Base-by-base conservation (phyloP, 2,329 filamentous ascomycete species). In the Trichoderma breve region DNA sequence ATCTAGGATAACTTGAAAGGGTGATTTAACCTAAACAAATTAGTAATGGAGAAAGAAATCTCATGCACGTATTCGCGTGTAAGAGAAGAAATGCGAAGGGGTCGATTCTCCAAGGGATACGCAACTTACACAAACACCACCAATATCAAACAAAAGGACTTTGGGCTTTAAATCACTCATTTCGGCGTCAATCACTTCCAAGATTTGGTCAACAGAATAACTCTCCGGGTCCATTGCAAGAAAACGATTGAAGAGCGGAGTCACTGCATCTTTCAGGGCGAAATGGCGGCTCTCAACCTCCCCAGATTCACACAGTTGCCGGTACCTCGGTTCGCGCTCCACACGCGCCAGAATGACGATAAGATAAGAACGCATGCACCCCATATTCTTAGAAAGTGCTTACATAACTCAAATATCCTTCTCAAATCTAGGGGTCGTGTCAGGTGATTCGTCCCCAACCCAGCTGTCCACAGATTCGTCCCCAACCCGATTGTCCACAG, bases 121-220 rank as follows among this genome's bases (percentile, higher is more conserved):
- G 36, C 43, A 73, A 90, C 93, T 86, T 91, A 97, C 95, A 86
- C 94, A 97, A 76, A 99, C 96, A 74, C 96, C 96, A 51, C 96
- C 96, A 76, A 99, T 96, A 82, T 99, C 96, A 81, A 98, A 98
- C 26, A 99, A 86, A 36, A 97, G 84, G 70, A 93, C 93, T 76
- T 92, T 92, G 34, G 93, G 92, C 71, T 82, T 84, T 53, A 78
- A 79, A 58, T 77, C 74, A 9, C 83, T 74, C 85, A 87, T 87
- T 47, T 78, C 73, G 43, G 67, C 67, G 72, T 78, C 77, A 62
- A 82, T 76, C 32, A 74, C 77, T 71, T 78, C 76, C 12, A 81
- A 73, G 24, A 81, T 76, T 63, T 77, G 76, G 24, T 74, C 72
- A 73, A 75, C 66, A 12, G 70, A 71, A 14, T 53, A 57, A 43